Evolutionary conservation across 2,329 filamentous ascomycete species (phyloP), one percentile per base, ranked within the genome.

Genomic region (Colletotrichum caudatum): DNA sequence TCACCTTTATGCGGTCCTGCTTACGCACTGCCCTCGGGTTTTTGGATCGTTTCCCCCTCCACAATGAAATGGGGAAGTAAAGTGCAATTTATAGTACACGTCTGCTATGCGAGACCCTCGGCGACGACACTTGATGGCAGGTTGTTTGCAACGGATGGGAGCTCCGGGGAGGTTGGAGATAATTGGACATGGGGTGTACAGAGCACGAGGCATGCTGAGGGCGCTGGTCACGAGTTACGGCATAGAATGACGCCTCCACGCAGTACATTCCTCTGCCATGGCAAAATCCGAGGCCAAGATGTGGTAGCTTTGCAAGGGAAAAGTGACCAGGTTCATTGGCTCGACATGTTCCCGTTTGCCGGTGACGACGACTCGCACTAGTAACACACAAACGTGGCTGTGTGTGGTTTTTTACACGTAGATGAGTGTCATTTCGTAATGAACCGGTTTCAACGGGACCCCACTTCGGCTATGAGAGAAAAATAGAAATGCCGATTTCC

Each of bases 401-500:
- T 72, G 69, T 26, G 18, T 41, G 48, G 18, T 12, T 1, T 23
- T 53, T 50, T 54, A 14, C 37, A 12, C 11, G 5, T 39, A 39
- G 37, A 23, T 56, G 57, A 60, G 65, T 69, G 59, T 69, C 65
- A 69, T 72, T 58, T 72, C 54, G 65, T 69, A 72, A 71, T 69
- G 65, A 72, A 68, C 59, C 69, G 59, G 69, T 72, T 72, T 72
- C 69, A 72, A 72, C 60, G 12, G 26, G 48, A 64, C 69, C 65
- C 65, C 69, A 72, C 69, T 64, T 69, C 46, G 64, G 23, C 37
- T 62, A 29, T 67, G 65, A 67, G 48, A 56, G 57, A 71, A 54
- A 71, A 71, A 71, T 71, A 71, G 69, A 71, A 69, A 64, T 69
- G 46, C 69, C 69, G 69, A 68, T 71, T 69, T 46, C 56, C 60